Conservation (phyloP, 2,329 filamentous ascomycete genomes). For the Dothiorella sarmentorum region DNA sequence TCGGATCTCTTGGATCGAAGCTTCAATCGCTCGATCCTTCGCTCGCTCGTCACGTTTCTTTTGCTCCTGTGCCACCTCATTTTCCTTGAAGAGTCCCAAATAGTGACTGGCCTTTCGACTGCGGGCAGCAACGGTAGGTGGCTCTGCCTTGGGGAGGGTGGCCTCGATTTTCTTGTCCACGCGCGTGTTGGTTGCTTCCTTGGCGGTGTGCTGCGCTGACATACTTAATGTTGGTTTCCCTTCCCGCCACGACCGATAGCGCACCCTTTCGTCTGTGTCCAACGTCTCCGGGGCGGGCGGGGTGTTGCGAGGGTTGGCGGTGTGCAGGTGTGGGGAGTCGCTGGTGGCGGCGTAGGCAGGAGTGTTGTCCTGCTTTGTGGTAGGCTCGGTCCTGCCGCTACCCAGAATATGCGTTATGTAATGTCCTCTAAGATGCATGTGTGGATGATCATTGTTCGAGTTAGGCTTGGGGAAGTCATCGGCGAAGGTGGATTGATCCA, state of each 20-base stretch:
- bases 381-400: slow-evolving; percentile 24
- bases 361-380: slow-evolving; percentile 28
- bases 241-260: slow-evolving; percentile 49
- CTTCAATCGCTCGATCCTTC: slow-evolving; percentile 29
- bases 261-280: slow-evolving; percentile 41
- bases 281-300: slow-evolving; percentile 23
- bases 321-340: slow-evolving; percentile 34
- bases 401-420: slow-evolving; percentile 28
- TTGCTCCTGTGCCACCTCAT: slow-evolving; percentile 52
- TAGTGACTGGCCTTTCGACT: slow-evolving; percentile 66
- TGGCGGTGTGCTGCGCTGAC: slow-evolving; percentile 36
- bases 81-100: slow-evolving; percentile 62
- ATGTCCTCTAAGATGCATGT: slow-evolving; percentile 30
- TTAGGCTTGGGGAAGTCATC: slow-evolving; percentile 15
- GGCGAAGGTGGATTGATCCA: slow-evolving; percentile 15
- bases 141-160: slow-evolving; percentile 57
- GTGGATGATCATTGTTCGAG: slow-evolving; percentile 28
- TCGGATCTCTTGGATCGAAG: background rate
- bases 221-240: slow-evolving; percentile 44
- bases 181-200: slow-evolving; percentile 42
- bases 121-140: slow-evolving; percentile 50
- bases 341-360: slow-evolving; percentile 29
- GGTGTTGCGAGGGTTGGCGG: slow-evolving; percentile 28
- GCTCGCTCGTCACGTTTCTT: slow-evolving; percentile 42
- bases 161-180: slow-evolving; percentile 64